Evolutionary conservation across 306 rosid species (phyloP).

Genomic region (Argentina anserina): DNA sequence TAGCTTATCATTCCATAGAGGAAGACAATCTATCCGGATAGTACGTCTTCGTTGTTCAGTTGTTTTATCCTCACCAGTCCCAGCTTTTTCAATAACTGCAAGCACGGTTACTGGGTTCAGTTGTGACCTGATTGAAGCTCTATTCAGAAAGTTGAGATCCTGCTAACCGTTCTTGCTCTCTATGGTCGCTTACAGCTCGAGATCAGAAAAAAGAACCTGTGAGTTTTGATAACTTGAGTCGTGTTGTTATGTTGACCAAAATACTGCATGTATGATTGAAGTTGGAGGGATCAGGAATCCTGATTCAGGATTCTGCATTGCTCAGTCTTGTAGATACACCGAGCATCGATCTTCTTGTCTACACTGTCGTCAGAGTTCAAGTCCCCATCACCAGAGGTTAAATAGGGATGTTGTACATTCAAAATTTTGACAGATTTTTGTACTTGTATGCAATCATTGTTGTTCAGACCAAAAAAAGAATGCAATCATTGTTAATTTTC

Average conservation of each 20-base stretch:
- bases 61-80: not conserved
- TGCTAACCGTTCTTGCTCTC: not conserved
- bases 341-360: not conserved
- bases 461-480: too few species aligned
- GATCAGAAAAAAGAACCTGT: not conserved
- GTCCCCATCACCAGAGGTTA: not conserved
- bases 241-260: not conserved
- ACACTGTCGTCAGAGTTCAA: not conserved
- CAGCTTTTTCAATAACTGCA: not conserved
- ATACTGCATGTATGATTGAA: not conserved
- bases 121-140: not conserved
- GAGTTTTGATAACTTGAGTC: not conserved
- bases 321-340: not conserved
- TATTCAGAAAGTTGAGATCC: not conserved
- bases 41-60: constrained; percentile 5
- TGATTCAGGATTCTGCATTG: not conserved
- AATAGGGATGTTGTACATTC: not conserved
- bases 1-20: not conserved
- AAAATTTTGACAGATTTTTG: not conserved
- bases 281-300: not conserved
- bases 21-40: not conserved
- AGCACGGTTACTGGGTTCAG: not conserved
- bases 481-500: not conserved
- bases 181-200: not conserved
- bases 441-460: not conserved